Conservation (phyloP, 768 basidiomycete species). For the Mycena maculata region DNA sequence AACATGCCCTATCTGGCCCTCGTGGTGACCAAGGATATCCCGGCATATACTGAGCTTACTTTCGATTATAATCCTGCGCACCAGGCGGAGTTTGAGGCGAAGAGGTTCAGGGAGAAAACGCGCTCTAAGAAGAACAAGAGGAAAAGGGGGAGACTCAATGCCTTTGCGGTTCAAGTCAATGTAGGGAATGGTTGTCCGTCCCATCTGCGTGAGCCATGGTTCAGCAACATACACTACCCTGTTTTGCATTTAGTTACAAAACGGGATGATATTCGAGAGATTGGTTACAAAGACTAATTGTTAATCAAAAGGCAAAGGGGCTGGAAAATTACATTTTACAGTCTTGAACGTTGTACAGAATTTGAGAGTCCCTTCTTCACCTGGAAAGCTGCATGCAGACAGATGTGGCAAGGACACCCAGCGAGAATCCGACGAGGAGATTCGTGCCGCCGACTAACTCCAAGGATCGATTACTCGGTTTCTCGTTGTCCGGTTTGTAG, state of each 20-base stretch:
- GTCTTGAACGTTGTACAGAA: no score
- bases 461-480: not conserved
- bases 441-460: not conserved
- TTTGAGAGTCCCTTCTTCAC: no score
- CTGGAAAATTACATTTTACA: not conserved
- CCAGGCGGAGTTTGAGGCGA: slow-evolving; percentile 16
- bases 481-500: slow-evolving; percentile 32
- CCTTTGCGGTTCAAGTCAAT: slow-evolving; percentile 20
- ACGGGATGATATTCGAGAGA: no score
- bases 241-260: not conserved
- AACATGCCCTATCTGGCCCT: slow-evolving; percentile 74
- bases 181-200: slow-evolving; percentile 26
- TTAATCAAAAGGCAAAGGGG: no score
- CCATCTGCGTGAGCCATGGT: not conserved
- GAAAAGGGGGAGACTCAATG: slow-evolving; percentile 18
- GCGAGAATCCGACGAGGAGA: slow-evolving; percentile 28
- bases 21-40: slow-evolving; percentile 61
- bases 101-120: slow-evolving; percentile 9
- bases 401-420: slow-evolving; percentile 23
- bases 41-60: slow-evolving; percentile 65
- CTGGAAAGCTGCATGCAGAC: slow-evolving; percentile 10
- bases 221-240: not conserved
- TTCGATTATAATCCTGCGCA: slow-evolving; percentile 71
- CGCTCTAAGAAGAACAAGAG: slow-evolving; percentile 3
- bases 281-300: no score